A percentile compares a stretch with the other conserved stretches of the same genome.
Conservation (phyloP, 768 basidiomycete genomes). For the Amanita subjunquillea region DNA sequence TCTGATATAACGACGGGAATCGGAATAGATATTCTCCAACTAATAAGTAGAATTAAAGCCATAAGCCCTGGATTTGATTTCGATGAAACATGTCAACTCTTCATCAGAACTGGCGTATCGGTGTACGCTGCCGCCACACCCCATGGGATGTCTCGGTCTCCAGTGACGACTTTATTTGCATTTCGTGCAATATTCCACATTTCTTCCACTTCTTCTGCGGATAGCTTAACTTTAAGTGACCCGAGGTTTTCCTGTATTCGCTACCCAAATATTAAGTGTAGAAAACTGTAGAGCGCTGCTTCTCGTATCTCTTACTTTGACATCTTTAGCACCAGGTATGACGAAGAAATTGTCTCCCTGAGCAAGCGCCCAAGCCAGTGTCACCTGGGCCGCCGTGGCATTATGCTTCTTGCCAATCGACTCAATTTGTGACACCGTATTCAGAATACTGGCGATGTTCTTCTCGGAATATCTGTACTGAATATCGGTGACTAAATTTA, state of each 20-base stretch:
- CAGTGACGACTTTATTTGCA: conserved; percentile 12
- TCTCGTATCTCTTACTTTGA: conserved; percentile 15
- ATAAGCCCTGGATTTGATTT: neutral
- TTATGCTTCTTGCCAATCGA: conserved; percentile 22
- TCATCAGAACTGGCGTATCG: neutral
- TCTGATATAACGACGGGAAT: too few species aligned
- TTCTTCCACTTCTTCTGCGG: conserved; percentile 17
- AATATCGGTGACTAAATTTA: neutral
- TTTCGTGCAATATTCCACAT: conserved; percentile 20
- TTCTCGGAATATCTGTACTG: conserved; percentile 21
- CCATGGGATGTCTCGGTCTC: conserved; percentile 11
- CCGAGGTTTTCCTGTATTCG: conserved; percentile 30
- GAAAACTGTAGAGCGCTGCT: neutral
- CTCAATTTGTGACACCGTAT: conserved; percentile 24
- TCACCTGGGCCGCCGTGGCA: conserved; percentile 31
- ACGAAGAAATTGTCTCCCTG: conserved; percentile 32
- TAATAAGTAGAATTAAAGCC: too few species aligned
- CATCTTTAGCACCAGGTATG: conserved; percentile 32
- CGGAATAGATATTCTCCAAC: too few species aligned
- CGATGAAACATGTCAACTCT: neutral
- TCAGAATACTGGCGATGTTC: conserved; percentile 32
- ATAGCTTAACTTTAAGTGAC: conserved; percentile 17
- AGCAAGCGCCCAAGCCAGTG: conserved; percentile 37
- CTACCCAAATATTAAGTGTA: conserved; percentile 10
- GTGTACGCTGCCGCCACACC: neutral